These are phyloP conservation scores for Mortierella hygrophila DNA, from an alignment of 192 early-diverging fungal species.

Conservation along the genomic window DNA sequence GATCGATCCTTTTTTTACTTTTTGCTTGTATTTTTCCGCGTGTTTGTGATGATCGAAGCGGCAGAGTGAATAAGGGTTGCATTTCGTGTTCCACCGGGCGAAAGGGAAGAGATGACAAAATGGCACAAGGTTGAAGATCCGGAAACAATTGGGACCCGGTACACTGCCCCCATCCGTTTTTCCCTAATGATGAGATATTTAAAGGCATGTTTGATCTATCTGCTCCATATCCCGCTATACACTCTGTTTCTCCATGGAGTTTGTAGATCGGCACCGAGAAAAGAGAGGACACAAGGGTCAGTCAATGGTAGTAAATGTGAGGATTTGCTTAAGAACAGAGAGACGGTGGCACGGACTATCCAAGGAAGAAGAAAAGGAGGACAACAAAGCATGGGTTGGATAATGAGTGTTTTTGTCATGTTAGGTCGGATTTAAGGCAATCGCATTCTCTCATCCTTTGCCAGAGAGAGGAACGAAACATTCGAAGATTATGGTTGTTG, in stretches of 20 bases:
- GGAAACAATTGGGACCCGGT: not conserved
- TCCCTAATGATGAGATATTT: constrained; percentile 42
- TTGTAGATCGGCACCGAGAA: not conserved
- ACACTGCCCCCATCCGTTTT: not conserved
- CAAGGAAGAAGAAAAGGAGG: not conserved
- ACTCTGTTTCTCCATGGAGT: not conserved
- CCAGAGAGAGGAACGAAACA: not conserved
- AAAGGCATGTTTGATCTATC: constrained; percentile 56
- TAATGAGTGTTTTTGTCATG: not conserved
- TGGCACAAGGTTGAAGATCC: not conserved
- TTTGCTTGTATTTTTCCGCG: not conserved
- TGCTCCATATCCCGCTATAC: not conserved
- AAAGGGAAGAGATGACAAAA: not conserved
- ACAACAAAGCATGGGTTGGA: not conserved
- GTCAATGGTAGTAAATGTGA: not conserved
- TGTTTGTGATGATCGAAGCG: not conserved
- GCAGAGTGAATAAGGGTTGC: not conserved
- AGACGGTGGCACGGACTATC: not conserved
- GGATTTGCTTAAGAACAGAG: not conserved
- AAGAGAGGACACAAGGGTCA: not conserved
- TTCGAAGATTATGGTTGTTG: not conserved
- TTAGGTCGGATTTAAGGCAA: not conserved
- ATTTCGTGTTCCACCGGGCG: not conserved
- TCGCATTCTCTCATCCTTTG: not conserved
- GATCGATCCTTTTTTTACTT: not conserved